Base-by-base conservation (phyloP, 2,329 filamentous ascomycete species). In the Calonectria montana region DNA sequence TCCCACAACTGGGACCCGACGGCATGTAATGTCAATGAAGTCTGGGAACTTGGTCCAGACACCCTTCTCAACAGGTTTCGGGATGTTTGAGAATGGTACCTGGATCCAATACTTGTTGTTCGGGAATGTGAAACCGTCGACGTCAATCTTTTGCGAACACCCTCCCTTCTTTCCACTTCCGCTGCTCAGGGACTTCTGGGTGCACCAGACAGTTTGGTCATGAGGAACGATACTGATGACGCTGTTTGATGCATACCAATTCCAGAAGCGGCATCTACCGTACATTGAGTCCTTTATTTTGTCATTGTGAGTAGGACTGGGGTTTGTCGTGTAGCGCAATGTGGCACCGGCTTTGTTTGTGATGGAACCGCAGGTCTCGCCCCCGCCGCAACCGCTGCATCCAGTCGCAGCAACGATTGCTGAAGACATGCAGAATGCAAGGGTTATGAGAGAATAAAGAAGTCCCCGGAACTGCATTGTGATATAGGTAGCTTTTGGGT, bases 91-190 rank as follows among this genome's bases (percentile, higher is more conserved):
- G 10, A 57, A 57, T 5, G 53, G 53, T 8, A 57, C 53, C 10
- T 57, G 53, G 8, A 57, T 57, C 53, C 53, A 57, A 21, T 57
- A 57, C 21, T 57, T 57, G n/a, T 57, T 57, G 31, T 57, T 39
- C 12, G 53, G 53, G 53, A 57, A 57, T 13, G 53, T 57, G 31
- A 57, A 57, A 5, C 53, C 53, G 31, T 57, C 53, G 10, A 57
- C 53, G 31, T 57, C 53, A 25, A 57, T 57, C 53, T 57, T 57
- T 39, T 57, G 53, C 53, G 53, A 35, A 13, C 53, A 57, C 3
- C 53, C 53, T 57, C 53, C 53, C 7, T 57, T 57, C 53, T 57
- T 57, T 10, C 31, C 53, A 8, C 53, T 57, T 57, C 53, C 53
- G 5, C 31, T 57, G n/a, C 31, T 7, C n/a, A 39, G 6, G 8